Evolutionary conservation across 2,329 filamentous ascomycete genomes (phyloP), one percentile per base, ranked within the genome.

Genomic region (Drechmeria coniospora): DNA sequence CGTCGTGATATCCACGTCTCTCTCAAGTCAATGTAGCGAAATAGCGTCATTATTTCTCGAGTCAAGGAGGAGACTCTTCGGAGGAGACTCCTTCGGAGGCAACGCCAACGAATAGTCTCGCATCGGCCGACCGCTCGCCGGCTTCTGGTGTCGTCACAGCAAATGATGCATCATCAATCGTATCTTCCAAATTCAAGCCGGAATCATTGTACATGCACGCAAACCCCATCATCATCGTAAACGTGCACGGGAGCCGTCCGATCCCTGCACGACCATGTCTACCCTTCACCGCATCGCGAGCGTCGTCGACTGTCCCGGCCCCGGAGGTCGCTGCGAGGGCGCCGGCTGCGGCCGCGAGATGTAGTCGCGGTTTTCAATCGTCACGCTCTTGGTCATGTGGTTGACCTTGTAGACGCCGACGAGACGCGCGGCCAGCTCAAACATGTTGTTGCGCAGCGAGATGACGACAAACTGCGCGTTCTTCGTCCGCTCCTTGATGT

Each of bases 401-500:
- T 92, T 95, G 51, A 98, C 90, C 65, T 98, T 98, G 65, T 98
- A 98, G 31, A 98, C 90, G 41, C 92, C 92, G 10, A 98, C 84
- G 33, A 98, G 68, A 31, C 92, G 72, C 32, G 83, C 74, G n/a
- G 92, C 87, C 37, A 98, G 73, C 63, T 98, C 90, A 55, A 98
- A 98, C 90, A 98, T 98, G 63, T 98, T 98, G 58, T 98, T 98
- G 45, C 90, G 69, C 45, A 98, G 64, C 11, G 84, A 94, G 48
- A 98, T 98, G 47, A 98, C 90, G 43, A 98, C 90, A 53, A 98
- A 98, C 50, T 98, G 90, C 2, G 90, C 92, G 56, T 98, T 98
- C 67, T 94, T 95, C 34, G 90, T 98, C 30, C 90, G 70, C 61
- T 98, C 90, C 60, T 94, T 95, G 67, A 98, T 98, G 53, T 98